Evolutionary conservation across 228 moss, liverwort and hornwort species (phyloP), one percentile per base, ranked within the genome.

Genomic region (Sphagnum magellanicum): DNA sequence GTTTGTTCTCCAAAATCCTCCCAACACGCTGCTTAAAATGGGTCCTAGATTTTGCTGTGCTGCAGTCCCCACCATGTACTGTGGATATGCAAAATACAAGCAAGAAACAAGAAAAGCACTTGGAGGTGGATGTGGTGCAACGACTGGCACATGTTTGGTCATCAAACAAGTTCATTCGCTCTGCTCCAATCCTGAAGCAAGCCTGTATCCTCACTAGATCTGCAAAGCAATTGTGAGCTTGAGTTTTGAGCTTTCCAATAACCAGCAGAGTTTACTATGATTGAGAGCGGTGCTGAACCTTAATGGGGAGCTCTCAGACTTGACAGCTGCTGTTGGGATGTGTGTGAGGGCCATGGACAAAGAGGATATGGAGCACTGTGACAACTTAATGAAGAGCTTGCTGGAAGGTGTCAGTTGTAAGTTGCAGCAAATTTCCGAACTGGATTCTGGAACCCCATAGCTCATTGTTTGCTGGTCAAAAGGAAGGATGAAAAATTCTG

Each of bases 1-100:
- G 76, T 50, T 77, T 97, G 63, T 90, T 90, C 65, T 67, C 76
- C 77, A 97, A 90, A 76, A 74, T 97, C 73, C 75, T 97, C 62
- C 93, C 97, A 68, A 75, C 88, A 60, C 83, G 91, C 74, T 93
- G 91, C 76, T 84, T 97, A 76, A 87, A 83, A 73, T 97, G 97
- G 97, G 60, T 97, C 59, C 79, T 97, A 78, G 79, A 86, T 63
- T 87, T 93, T 85, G 83, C 87, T 64, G 77, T 91, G 63, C 74
- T 93, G 62, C 83, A 75, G 74, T 81, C 74, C 67, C 89, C 89
- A 68, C 78, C 81, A 57, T 47, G 11, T 9, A 63, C 15, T 60
- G 63, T 64, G 63, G 52, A 53, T 14, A 14, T 12, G 67, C 78
- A 67, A 75, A 57, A 59, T 67, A 66, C 63, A 16, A 65, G 57